Evolutionary conservation across 345 rosid genomes (phyloP).

Genomic region (Psidium friedrichsthalianum): DNA sequence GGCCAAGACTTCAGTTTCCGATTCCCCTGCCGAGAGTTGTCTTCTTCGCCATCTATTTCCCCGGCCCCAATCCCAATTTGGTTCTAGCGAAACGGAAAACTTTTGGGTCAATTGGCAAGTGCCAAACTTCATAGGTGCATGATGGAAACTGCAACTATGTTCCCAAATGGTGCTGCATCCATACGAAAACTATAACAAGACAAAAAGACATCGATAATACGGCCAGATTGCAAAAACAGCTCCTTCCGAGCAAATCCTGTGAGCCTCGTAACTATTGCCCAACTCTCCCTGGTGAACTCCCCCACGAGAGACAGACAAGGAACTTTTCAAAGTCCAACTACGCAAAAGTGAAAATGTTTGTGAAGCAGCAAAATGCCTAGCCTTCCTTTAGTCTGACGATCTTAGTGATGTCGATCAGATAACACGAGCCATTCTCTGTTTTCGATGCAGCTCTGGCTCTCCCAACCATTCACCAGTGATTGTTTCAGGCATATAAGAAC

Average conservation of each 20-base stretch:
- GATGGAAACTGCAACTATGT: background rate
- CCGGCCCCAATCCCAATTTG: background rate
- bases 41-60: background rate
- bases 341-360: background rate
- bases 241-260: background rate
- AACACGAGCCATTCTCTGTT: background rate
- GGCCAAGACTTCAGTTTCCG: background rate
- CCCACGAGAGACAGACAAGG: background rate
- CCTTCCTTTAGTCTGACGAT: background rate
- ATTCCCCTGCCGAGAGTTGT: background rate
- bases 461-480: background rate
- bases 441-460: background rate
- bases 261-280: background rate
- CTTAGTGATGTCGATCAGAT: too few relatives aligned
- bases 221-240: background rate
- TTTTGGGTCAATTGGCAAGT: background rate
- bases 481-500: background rate
- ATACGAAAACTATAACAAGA: background rate
- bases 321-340: background rate
- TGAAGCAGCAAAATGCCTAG: background rate
- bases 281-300: background rate
- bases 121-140: background rate
- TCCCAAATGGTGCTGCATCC: background rate
- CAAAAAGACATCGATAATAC: background rate
- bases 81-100: background rate